These are phyloP conservation scores for Stagonosporopsis vannaccii DNA, from an alignment of 2,329 filamentous ascomycete species.

Conservation along the genomic window DNA sequence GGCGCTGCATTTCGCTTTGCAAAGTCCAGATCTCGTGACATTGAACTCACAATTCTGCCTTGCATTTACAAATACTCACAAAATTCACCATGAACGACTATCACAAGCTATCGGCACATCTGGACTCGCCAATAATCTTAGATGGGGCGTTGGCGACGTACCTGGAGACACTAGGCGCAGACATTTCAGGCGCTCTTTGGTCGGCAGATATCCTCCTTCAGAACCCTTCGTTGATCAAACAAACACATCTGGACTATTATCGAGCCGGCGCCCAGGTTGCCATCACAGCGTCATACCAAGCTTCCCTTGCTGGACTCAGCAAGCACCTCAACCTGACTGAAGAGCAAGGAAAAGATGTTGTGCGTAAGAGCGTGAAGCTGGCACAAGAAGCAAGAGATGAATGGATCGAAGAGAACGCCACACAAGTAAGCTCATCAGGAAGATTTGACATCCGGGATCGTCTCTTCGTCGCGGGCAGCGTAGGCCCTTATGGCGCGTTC, in stretches of 20 bases:
- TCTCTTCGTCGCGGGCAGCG: slow-evolving; percentile 53
- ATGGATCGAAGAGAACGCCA: slow-evolving; percentile 24
- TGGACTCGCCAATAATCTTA: slow-evolving; percentile 47
- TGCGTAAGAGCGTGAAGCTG: slow-evolving; percentile 52
- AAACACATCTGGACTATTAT: slow-evolving; percentile 56
- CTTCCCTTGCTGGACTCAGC: slow-evolving; percentile 51
- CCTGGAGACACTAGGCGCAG: slow-evolving; percentile 53
- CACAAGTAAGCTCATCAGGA: slow-evolving; percentile 4
- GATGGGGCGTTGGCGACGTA: slow-evolving; percentile 59
- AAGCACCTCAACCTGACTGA: slow-evolving; percentile 48
- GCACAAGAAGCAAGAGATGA: slow-evolving; percentile 50
- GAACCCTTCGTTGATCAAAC: slow-evolving; percentile 51
- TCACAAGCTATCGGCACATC: slow-evolving; percentile 24
- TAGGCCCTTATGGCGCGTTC: slow-evolving; percentile 59
- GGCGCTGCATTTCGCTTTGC: neutral
- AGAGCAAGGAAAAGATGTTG: slow-evolving; percentile 44
- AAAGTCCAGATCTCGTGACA: neutral
- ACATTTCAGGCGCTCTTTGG: slow-evolving; percentile 55
- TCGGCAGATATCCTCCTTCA: slow-evolving; percentile 53
- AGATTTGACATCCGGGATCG: slow-evolving; percentile 6
- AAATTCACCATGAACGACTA: slow-evolving; percentile 5
- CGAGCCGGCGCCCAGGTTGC: slow-evolving; percentile 55
- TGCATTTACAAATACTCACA: neutral
- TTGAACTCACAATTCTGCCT: neutral
- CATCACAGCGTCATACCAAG: slow-evolving; percentile 59